These are phyloP conservation scores for Kodamaea neixiangensis DNA, from an alignment of 805 yeast genomes.

Conservation along the genomic window DNA sequence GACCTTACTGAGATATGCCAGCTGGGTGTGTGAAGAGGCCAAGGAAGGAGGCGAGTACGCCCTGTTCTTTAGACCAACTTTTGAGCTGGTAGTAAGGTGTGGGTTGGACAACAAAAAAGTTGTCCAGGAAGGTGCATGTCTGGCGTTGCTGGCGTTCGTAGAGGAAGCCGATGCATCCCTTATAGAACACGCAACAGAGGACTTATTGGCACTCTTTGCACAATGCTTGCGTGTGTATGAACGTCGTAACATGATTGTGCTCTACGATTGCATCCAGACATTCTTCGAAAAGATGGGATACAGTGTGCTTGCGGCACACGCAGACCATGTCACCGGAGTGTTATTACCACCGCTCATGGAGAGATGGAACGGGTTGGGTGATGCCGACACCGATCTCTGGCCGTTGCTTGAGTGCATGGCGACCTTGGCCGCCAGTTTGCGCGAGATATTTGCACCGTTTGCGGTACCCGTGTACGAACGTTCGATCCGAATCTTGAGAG, in stretches of 20 bases:
- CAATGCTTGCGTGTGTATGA: slow-evolving; percentile 77
- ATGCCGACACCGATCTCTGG: slow-evolving; percentile 85
- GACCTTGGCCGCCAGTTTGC: slow-evolving; percentile 82
- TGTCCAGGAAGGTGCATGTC: slow-evolving; percentile 94
- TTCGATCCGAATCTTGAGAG: slow-evolving; percentile 66
- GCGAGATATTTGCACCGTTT: slow-evolving; percentile 82
- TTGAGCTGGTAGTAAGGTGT: slow-evolving; percentile 73
- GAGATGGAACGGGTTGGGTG: slow-evolving; percentile 76
- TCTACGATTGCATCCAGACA: slow-evolving; percentile 91
- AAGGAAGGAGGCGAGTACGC: slow-evolving; percentile 61
- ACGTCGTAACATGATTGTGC: slow-evolving; percentile 73
- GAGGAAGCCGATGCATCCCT: slow-evolving; percentile 69
- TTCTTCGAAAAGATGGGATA: slow-evolving; percentile 76
- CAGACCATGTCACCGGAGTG: slow-evolving; percentile 57
- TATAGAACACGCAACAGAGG: slow-evolving; percentile 63
- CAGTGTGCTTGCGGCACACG: slow-evolving; percentile 47
- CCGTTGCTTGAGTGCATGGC: slow-evolving; percentile 92
- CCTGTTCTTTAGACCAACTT: slow-evolving; percentile 70
- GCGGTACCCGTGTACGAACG: slow-evolving; percentile 85
- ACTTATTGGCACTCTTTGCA: slow-evolving; percentile 68
- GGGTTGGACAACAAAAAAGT: slow-evolving; percentile 81
- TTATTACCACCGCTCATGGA: slow-evolving; percentile 79
- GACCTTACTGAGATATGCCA: slow-evolving; percentile 85
- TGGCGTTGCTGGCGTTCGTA: slow-evolving; percentile 80
- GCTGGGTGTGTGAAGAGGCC: slow-evolving; percentile 79